Evolutionary conservation across 176 grass and related monocot species (phyloP).

Genomic region (Phragmites australis): DNA sequence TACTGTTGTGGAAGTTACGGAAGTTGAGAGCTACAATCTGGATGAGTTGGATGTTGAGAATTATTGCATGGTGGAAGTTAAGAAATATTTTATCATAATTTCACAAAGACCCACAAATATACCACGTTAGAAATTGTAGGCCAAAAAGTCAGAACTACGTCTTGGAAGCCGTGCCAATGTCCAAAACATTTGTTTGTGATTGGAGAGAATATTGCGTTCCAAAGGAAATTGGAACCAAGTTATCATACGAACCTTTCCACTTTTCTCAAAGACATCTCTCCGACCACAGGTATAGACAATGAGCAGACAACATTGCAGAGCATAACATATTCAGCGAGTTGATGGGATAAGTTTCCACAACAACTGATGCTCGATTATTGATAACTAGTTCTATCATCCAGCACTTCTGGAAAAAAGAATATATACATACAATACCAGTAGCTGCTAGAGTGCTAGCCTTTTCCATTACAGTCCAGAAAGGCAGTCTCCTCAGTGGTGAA

Average conservation of each 20-base stretch:
- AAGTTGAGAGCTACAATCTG: no score
- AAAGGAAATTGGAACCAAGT: not conserved
- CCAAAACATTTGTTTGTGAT: no score
- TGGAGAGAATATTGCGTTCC: not conserved
- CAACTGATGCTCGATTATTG: conserved; percentile 18
- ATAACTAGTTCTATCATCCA: conserved; percentile 27
- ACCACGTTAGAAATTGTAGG: no score
- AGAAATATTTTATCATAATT: no score
- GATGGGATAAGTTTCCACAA: not conserved
- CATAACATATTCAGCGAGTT: not conserved
- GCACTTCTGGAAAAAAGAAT: conserved; percentile 11
- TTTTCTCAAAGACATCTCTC: not conserved
- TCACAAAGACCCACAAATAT: no score
- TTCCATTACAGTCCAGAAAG: conserved; percentile 23
- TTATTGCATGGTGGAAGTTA: no score
- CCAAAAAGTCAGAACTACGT: no score
- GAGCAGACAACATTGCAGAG: not conserved
- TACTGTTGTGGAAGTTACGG: no score
- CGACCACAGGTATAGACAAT: not conserved
- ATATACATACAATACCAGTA: conserved; percentile 31
- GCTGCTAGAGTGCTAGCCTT: conserved; percentile 17
- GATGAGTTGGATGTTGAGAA: no score
- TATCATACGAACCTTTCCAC: not conserved
- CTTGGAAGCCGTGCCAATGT: no score
- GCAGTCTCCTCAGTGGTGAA: not conserved